These are phyloP conservation scores for Kodamaea nitidulidarum DNA, from an alignment of 805 yeast genomes.

Conservation along the genomic window DNA sequence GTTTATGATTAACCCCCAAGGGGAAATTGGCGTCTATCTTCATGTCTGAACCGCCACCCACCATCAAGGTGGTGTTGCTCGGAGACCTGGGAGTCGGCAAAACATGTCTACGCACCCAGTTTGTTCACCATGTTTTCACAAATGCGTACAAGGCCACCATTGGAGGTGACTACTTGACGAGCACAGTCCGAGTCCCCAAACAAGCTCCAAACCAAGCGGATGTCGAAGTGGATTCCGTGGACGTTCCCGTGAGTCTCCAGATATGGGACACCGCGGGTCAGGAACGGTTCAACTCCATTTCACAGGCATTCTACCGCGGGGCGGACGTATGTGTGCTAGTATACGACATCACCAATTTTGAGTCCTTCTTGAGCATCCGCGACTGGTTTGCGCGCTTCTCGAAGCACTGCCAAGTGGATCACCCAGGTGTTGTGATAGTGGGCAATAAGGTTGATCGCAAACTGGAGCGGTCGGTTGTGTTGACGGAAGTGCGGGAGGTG, in stretches of 20 bases:
- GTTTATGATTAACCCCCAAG: background rate
- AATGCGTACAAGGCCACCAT: conserved; percentile 56
- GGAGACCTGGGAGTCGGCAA: conserved; percentile 62
- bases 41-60: conserved; percentile 10
- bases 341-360: conserved; percentile 52
- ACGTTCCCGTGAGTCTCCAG: conserved; percentile 40
- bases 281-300: conserved; percentile 45
- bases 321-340: conserved; percentile 53
- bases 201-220: conserved; percentile 2
- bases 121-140: conserved; percentile 51
- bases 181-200: conserved; percentile 21
- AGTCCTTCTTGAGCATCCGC: conserved; percentile 43
- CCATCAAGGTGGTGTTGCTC: conserved; percentile 48
- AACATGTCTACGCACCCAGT: conserved; percentile 53
- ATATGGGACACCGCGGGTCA: conserved; percentile 53
- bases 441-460: conserved; percentile 48
- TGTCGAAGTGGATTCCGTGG: background rate
- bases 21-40: no score
- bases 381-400: conserved; percentile 48
- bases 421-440: conserved; percentile 48
- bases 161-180: conserved; percentile 55
- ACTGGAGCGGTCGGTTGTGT: conserved; percentile 32
- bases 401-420: conserved; percentile 43
- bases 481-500: conserved; percentile 33
- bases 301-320: conserved; percentile 56